phyloP scores from a whole-genome alignment of 2,329 filamentous ascomycete species.

The Xylaria hypoxylon region DNA sequence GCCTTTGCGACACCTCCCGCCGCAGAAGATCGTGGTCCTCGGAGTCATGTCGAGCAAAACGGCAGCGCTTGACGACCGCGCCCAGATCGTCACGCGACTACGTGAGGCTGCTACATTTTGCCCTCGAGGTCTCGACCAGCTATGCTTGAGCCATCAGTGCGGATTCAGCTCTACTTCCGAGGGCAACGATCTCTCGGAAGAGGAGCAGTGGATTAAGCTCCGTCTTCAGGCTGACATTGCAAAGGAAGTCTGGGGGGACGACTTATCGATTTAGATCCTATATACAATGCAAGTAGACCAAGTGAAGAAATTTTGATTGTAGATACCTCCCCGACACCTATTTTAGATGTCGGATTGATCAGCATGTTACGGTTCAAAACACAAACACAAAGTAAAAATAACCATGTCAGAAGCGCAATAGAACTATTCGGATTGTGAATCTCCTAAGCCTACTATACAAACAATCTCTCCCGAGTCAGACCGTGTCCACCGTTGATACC shows the following conservation, averaged over 20 bases:
- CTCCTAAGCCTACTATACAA: slow-evolving; percentile 37
- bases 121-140: slow-evolving; percentile 64
- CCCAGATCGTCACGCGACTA: slow-evolving; percentile 54
- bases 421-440: slow-evolving; percentile 1
- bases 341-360: neutral
- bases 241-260: slow-evolving; percentile 66
- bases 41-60: slow-evolving; percentile 68
- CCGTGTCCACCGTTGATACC: slow-evolving; percentile 18
- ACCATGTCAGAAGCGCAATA: slow-evolving; percentile 2
- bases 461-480: slow-evolving; percentile 14
- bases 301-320: neutral
- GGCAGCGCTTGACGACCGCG: slow-evolving; percentile 64
- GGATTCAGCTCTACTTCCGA: slow-evolving; percentile 68
- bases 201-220: slow-evolving; percentile 70
- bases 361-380: neutral
- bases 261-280: slow-evolving; percentile 48
- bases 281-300: slow-evolving; percentile 10
- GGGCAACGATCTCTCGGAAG: slow-evolving; percentile 66
- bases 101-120: slow-evolving; percentile 61
- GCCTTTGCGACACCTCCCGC: slow-evolving; percentile 65
- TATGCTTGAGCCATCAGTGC: slow-evolving; percentile 68
- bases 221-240: slow-evolving; percentile 66
- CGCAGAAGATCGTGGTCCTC: slow-evolving; percentile 66
- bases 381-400: neutral
- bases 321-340: neutral